Conservation (phyloP, 192 early-diverging fungal genomes). For the Chytriomyces sp. region DNA sequence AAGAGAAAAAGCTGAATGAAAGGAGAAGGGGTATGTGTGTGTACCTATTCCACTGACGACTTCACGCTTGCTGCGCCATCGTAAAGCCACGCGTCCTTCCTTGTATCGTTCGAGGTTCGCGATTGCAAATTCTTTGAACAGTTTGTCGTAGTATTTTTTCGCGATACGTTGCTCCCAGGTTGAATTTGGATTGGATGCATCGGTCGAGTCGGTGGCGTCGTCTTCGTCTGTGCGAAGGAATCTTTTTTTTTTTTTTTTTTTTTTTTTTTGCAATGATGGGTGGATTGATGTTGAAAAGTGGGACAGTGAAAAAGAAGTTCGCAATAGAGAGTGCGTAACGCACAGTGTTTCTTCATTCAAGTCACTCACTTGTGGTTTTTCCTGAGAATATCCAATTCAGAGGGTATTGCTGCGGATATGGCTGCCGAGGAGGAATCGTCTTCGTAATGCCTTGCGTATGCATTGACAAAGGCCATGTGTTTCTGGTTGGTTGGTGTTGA, state of each 20-base stretch:
- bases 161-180: slow-evolving; percentile 79
- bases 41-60: slow-evolving; percentile 70
- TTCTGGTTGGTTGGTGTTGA: slow-evolving; percentile 26
- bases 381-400: slow-evolving; percentile 71
- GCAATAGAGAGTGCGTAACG: background rate
- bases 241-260: background rate
- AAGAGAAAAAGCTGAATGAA: background rate
- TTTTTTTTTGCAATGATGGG: background rate
- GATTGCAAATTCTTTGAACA: slow-evolving; percentile 85
- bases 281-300: background rate
- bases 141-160: slow-evolving; percentile 83
- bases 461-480: slow-evolving; percentile 66
- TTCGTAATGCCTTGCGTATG: slow-evolving; percentile 59
- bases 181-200: slow-evolving; percentile 27
- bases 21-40: background rate
- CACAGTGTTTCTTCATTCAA: no score
- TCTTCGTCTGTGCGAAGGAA: slow-evolving; percentile 21
- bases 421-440: background rate
- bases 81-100: slow-evolving; percentile 70
- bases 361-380: slow-evolving; percentile 69
- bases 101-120: slow-evolving; percentile 75
- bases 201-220: slow-evolving; percentile 61
- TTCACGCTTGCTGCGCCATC: slow-evolving; percentile 75
- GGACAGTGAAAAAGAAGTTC: background rate
- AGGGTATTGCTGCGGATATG: background rate